These are phyloP conservation scores for Echinosophora koreensis DNA, from an alignment of 306 rosid species.

Conservation along the genomic window DNA sequence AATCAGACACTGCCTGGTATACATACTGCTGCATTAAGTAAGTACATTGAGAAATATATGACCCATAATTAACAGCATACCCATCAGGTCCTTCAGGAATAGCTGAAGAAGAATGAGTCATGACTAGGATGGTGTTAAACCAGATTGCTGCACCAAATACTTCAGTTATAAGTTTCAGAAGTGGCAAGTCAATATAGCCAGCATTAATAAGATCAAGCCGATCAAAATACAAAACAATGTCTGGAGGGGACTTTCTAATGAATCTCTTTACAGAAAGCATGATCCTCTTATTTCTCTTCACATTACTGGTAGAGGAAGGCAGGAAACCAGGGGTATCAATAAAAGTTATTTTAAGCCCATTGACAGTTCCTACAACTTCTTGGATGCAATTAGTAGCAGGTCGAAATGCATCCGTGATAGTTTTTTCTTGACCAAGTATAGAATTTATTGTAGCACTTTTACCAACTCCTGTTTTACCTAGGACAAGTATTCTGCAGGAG, in stretches of 20 bases:
- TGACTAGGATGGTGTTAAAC: slow-evolving; percentile 90
- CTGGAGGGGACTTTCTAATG: slow-evolving; percentile 88
- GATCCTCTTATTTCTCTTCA: slow-evolving; percentile 83
- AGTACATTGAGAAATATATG: slow-evolving; percentile 66
- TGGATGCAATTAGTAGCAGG: slow-evolving; percentile 85
- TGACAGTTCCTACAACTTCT: slow-evolving; percentile 80
- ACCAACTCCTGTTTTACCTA: slow-evolving; percentile 97
- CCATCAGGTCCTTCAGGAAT: slow-evolving; percentile 88
- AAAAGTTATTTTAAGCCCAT: slow-evolving; percentile 73
- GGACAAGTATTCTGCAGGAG: slow-evolving; percentile 84
- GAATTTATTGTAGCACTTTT: slow-evolving; percentile 99
- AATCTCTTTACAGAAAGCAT: slow-evolving; percentile 80
- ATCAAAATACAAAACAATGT: slow-evolving; percentile 87
- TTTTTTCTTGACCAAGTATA: slow-evolving; percentile 78
- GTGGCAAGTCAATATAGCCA: slow-evolving; percentile 61
- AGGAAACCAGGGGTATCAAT: slow-evolving; percentile 96
- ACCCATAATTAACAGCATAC: slow-evolving; percentile 70
- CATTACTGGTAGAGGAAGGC: slow-evolving; percentile 63
- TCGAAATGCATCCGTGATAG: slow-evolving; percentile 82
- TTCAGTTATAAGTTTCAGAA: slow-evolving; percentile 80
- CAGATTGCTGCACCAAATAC: slow-evolving; percentile 89
- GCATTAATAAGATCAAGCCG: slow-evolving; percentile 77
- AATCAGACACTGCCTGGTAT: slow-evolving; percentile 84
- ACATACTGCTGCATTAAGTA: slow-evolving; percentile 75
- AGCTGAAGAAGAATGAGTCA: slow-evolving; percentile 90